Conservation (phyloP, 2,329 filamentous ascomycete genomes). For the Cladorrhinum sp. region DNA sequence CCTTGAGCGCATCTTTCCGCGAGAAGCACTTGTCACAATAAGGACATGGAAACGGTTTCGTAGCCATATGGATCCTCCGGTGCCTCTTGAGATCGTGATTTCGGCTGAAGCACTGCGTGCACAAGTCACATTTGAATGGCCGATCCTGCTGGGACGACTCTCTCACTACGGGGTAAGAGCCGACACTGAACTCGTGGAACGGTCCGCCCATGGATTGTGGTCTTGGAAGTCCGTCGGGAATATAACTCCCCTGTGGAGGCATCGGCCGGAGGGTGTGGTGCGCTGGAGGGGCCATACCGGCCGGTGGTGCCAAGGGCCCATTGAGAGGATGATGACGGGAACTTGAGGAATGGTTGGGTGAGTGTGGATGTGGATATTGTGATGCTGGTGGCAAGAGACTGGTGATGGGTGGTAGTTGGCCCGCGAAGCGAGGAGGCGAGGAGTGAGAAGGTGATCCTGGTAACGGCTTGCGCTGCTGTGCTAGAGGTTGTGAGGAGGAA, state of each 20-base stretch:
- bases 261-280: not conserved
- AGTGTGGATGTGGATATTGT: not conserved
- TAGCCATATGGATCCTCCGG: constrained; percentile 87
- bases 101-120: constrained; percentile 86
- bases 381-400: constrained; percentile 2
- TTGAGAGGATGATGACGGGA: not conserved
- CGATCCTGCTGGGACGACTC: constrained; percentile 58
- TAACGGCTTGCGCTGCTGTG: constrained; percentile 2
- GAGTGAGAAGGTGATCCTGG: constrained; percentile 3
- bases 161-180: not conserved
- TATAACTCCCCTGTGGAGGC: not conserved
- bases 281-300: not conserved
- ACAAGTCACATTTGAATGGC: constrained; percentile 90
- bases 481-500: not conserved
- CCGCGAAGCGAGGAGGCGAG: not conserved
- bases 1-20: constrained; percentile 92
- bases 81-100: constrained; percentile 95
- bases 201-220: not conserved
- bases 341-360: not conserved
- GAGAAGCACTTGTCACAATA: constrained; percentile 96
- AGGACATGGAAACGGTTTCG: constrained; percentile 89
- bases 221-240: not conserved
- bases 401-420: constrained; percentile 4
- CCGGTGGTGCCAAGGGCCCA: constrained; percentile 1
- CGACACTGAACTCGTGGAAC: constrained; percentile 2